Conservation (phyloP, 2,329 filamentous ascomycete species). For the Anthostomella pinea region DNA sequence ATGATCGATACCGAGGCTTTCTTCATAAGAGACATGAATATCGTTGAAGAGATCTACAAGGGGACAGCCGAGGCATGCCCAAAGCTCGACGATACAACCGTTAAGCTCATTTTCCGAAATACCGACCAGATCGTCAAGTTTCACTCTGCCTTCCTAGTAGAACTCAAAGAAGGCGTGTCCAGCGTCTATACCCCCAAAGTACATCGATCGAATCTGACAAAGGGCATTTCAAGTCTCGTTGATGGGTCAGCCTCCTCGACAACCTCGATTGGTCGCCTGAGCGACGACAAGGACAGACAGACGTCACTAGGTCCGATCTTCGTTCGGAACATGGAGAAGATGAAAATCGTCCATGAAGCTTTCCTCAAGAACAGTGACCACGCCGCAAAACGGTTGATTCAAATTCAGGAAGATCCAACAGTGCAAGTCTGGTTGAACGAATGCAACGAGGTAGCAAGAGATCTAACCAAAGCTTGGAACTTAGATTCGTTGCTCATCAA, state of each 20-base stretch:
- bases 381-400: conserved; percentile 58
- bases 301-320: conserved; percentile 55
- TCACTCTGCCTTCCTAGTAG: conserved; percentile 73
- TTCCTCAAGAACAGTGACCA: conserved; percentile 63
- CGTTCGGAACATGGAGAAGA: conserved; percentile 54
- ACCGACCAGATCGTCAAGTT: conserved; percentile 88
- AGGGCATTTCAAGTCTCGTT: conserved; percentile 41
- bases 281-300: conserved; percentile 51
- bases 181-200: conserved; percentile 70
- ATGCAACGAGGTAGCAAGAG: conserved; percentile 87
- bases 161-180: conserved; percentile 77
- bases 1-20: conserved; percentile 88
- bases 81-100: conserved; percentile 76
- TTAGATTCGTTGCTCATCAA: conserved; percentile 96
- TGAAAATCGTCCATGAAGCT: conserved; percentile 59
- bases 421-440: conserved; percentile 86
- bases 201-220: conserved; percentile 38
- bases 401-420: conserved; percentile 61
- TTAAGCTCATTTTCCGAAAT: conserved; percentile 89
- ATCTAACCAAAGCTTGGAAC: conserved; percentile 92
- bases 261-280: conserved; percentile 40
- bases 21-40: conserved; percentile 94
- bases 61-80: conserved; percentile 82
- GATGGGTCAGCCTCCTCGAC: conserved; percentile 36
- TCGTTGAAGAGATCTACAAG: conserved; percentile 96